Evolutionary conservation across 768 basidiomycete species (phyloP).

Genomic region (Lactifluus pinguis): DNA sequence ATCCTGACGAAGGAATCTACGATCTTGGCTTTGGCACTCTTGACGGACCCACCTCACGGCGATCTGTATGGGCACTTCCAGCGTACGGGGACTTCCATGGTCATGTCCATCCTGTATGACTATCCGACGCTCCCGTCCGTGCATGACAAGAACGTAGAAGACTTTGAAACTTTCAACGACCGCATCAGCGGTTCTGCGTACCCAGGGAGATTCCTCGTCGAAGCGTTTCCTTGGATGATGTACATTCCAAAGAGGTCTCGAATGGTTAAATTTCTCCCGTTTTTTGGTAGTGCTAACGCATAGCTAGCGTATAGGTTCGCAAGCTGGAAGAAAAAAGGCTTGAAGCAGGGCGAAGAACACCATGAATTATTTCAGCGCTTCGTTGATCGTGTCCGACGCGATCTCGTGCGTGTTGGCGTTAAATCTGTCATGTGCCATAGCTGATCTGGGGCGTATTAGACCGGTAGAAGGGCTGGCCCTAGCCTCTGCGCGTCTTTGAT

Average conservation of each 20-base stretch:
- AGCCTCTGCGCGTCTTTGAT: constrained; percentile 5
- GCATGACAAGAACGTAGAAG: not conserved
- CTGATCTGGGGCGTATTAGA: not conserved
- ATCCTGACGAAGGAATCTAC: constrained; percentile 26
- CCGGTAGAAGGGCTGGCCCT: not conserved
- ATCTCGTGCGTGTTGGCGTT: not conserved
- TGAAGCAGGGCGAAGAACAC: not conserved
- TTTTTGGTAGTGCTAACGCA: not conserved
- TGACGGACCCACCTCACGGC: constrained; percentile 20
- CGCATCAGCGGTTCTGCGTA: not conserved
- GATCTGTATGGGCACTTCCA: constrained; percentile 25
- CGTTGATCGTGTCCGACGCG: constrained; percentile 1
- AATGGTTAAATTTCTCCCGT: not conserved
- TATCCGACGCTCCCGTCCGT: constrained; percentile 1
- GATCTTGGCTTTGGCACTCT: constrained; percentile 23
- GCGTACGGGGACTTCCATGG: constrained; percentile 22
- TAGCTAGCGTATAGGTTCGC: not conserved
- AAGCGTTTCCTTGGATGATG: constrained; percentile 10
- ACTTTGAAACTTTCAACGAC: not conserved
- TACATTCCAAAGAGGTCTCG: constrained; percentile 4
- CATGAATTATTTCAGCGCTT: not conserved
- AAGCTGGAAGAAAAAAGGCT: constrained; percentile 7
- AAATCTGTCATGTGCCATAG: not conserved
- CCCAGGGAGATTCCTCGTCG: not conserved
- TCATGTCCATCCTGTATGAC: constrained; percentile 24